Base-by-base conservation (phyloP, 1,139 yeast species). In the Lodderomyces pseudojiufengensis region DNA sequence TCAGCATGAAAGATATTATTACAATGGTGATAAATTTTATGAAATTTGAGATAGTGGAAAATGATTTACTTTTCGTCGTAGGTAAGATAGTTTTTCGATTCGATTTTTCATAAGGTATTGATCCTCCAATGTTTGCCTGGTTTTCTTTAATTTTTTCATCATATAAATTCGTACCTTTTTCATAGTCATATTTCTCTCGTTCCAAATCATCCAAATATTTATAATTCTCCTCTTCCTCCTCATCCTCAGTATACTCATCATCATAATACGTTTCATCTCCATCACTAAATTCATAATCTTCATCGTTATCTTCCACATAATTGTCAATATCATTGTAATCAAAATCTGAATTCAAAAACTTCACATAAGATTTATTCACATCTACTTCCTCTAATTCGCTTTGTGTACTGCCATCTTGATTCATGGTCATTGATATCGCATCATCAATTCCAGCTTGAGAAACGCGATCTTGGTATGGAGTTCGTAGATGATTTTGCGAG, bases 191-290 rank as follows among this genome's bases (percentile, higher is more conserved):
- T 18, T 7, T 7, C 20, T 34, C 41, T 10, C 25, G 37, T 9
- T 31, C 32, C 11, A 22, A 24, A 20, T 32, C 33, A 30, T 33
- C 33, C 28, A 11, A 10, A 24, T n/a, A 13, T 22, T 22, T 22
- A 10, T 22, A 22, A 10, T 22, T 22, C 10, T 33, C n/a, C 11
- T 31, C 37, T 12, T 33, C 38, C 14, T 39, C 38, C 11, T 41
- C 48, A 25, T 41, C 39, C 11, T 39, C 44, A 12, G 37, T 35
- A 3, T 21, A 13, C 16, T 47, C 48, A 28, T 43, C 36, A 25
- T 39, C 36, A 25, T 39, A 5, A 7, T 5, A 18, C 7, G 20
- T 18, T 18, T 18, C 20, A 18, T 32, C 31, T 4, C 15, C 37
- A 27, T 42, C 44, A 22, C 45, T 41, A 10, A 43, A 48, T 6